phyloP scores from a whole-genome alignment of 2,329 filamentous ascomycete species.

The Apiospora hydei region DNA sequence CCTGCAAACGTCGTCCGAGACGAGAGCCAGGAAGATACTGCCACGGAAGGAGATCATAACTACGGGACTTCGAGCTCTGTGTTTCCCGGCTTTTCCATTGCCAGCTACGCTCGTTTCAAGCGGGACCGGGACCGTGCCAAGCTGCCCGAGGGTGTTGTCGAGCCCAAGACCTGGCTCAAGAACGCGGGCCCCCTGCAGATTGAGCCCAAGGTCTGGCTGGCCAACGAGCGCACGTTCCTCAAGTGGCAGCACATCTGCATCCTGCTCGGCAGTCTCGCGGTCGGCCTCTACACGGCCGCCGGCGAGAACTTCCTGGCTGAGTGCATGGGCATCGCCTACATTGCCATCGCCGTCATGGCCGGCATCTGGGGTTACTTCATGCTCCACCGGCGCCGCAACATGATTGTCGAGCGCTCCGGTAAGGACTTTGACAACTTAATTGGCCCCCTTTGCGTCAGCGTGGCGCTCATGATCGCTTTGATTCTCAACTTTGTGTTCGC shows the following conservation, averaged over 20 bases:
- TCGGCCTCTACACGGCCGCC: constrained; percentile 89
- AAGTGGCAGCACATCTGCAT: constrained; percentile 98
- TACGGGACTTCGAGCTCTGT: constrained; percentile 66
- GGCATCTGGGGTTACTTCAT: constrained; percentile 88
- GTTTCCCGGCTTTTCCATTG: constrained; percentile 83
- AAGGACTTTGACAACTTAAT: constrained; percentile 92
- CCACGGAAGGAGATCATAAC: constrained; percentile 45
- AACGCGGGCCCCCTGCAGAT: constrained; percentile 91
- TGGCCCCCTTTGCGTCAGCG: constrained; percentile 83
- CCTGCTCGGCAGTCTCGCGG: constrained; percentile 81
- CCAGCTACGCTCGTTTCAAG: constrained; percentile 72
- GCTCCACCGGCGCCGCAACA: constrained; percentile 74
- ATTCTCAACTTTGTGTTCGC: constrained; percentile 90
- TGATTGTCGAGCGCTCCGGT: constrained; percentile 87
- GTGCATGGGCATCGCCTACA: constrained; percentile 82
- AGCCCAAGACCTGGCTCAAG: constrained; percentile 91
- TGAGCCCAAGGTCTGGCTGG: constrained; percentile 98
- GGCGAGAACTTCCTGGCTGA: constrained; percentile 80
- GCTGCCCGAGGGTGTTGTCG: constrained; percentile 86
- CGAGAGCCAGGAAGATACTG: constrained; percentile 38
- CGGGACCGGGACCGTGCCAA: constrained; percentile 56
- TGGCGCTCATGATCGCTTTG: constrained; percentile 79
- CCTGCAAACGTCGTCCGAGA: constrained; percentile 32
- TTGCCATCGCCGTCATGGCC: constrained; percentile 81
- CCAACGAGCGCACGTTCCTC: constrained; percentile 97